Conservation (phyloP, 192 early-diverging fungal species). For the Umbelopsis sp. region DNA sequence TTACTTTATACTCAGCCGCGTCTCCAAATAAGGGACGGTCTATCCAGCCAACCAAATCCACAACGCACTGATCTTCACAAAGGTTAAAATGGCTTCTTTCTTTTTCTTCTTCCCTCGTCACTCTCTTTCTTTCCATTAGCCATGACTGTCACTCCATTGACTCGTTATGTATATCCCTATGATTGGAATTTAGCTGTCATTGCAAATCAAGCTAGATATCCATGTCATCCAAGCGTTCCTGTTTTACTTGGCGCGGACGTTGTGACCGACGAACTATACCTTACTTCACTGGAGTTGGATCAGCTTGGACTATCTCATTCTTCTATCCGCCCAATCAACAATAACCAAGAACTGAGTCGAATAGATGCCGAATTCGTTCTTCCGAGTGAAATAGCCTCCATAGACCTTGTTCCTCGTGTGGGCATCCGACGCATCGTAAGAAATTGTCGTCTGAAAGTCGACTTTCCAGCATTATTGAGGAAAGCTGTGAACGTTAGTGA, state of each 20-base stretch:
- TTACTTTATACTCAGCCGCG: too few relatives aligned
- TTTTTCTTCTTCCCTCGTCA: background rate
- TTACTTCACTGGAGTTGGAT: background rate
- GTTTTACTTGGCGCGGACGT: constrained; percentile 24
- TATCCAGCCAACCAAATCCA: background rate
- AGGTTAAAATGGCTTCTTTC: background rate
- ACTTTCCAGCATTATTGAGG: constrained; percentile 20
- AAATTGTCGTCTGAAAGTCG: constrained; percentile 16
- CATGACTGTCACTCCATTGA: constrained; percentile 19
- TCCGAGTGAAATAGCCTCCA: background rate
- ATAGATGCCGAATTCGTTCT: background rate
- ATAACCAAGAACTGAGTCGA: background rate
- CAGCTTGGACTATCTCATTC: constrained; percentile 4
- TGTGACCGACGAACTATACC: constrained; percentile 17
- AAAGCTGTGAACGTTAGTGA: constrained; percentile 17
- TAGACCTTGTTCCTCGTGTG: constrained; percentile 15
- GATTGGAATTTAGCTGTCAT: constrained; percentile 18
- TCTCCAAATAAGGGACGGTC: too few relatives aligned
- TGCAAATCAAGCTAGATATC: constrained; percentile 24
- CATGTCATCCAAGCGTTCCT: constrained; percentile 16
- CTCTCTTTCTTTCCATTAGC: background rate
- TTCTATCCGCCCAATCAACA: background rate
- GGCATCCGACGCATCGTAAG: constrained; percentile 16
- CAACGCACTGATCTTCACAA: background rate
- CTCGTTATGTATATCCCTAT: constrained; percentile 19